Conservation (phyloP, 2,329 filamentous ascomycete genomes). For the Albophoma yamanashiensis region DNA sequence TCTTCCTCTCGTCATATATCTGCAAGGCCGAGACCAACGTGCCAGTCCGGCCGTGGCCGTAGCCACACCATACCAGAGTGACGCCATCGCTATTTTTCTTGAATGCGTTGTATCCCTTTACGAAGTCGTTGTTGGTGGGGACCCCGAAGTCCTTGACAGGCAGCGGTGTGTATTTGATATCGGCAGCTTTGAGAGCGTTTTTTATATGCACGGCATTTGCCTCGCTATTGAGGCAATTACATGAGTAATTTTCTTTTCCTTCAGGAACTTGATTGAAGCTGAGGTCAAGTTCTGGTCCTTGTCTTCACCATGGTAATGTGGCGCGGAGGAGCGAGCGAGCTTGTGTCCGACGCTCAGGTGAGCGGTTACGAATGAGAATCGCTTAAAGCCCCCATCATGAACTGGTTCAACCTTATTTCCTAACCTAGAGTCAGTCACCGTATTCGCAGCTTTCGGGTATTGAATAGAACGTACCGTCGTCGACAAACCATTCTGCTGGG, state of each 20-base stretch:
- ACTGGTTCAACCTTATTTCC: background rate
- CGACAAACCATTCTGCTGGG: too few species aligned
- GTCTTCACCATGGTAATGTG: background rate
- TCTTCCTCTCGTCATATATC: background rate
- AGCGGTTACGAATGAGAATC: background rate
- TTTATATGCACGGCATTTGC: background rate
- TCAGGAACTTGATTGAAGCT: background rate
- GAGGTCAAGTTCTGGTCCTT: background rate
- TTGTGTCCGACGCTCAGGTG: background rate
- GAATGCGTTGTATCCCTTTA: background rate
- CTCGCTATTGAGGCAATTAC: conserved; percentile 1
- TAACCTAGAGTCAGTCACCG: background rate
- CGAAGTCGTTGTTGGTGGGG: background rate
- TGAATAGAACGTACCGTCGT: too few species aligned
- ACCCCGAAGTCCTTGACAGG: background rate
- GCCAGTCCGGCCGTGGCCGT: conserved; percentile 5
- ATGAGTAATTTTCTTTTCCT: background rate
- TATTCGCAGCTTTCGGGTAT: too few species aligned
- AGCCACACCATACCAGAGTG: conserved; percentile 6
- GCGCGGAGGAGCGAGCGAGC: conserved; percentile 3
- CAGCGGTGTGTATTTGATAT: conserved; percentile 1
- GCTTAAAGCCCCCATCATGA: background rate
- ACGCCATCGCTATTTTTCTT: background rate
- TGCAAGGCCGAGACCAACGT: conserved; percentile 3
- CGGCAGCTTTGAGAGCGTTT: background rate